Percentiles rank a stretch among this genome's conserved stretches.
Evolutionary conservation across 2,329 filamentous ascomycete species (phyloP).

Genomic region (Calonectria multiphialidica): DNA sequence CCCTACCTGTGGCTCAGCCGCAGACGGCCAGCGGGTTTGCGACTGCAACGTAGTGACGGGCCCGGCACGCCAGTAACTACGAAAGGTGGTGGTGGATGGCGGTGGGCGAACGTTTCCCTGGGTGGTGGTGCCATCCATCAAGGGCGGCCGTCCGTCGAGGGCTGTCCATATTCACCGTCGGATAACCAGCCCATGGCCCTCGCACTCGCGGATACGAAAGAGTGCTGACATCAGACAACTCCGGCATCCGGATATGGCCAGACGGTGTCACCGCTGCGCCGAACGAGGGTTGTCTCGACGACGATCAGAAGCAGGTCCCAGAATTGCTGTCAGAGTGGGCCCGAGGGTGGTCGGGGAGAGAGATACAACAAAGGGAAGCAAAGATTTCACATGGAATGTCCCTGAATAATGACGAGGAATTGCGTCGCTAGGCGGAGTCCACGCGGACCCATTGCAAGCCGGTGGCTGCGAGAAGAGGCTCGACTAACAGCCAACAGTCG

Average conservation of each 20-base stretch:
- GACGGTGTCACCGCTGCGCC: conserved; percentile 20
- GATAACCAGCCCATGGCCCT: conserved; percentile 26
- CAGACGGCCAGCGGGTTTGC: background rate
- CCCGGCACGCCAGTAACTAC: background rate
- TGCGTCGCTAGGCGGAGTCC: background rate
- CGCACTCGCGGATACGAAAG: conserved; percentile 23
- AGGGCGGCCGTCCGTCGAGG: background rate
- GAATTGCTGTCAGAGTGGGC: background rate
- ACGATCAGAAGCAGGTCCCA: conserved; percentile 13
- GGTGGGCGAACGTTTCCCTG: background rate
- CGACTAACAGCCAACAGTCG: background rate
- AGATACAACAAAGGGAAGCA: background rate
- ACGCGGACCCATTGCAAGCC: conserved; percentile 3
- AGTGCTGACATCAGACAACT: conserved; percentile 33
- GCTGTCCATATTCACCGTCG: conserved; percentile 1
- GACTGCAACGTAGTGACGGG: conserved; percentile 14
- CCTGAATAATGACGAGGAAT: background rate
- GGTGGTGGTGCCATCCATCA: conserved; percentile 17
- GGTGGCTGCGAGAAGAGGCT: conserved; percentile 2
- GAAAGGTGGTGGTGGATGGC: background rate
- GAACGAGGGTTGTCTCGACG: conserved; percentile 24
- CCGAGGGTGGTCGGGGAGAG: background rate
- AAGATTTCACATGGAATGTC: background rate
- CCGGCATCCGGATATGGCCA: conserved; percentile 1
- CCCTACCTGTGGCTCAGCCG: conserved; percentile 21